Percentiles rank a stretch among this genome's conserved stretches.
Evolutionary conservation across 768 basidiomycete genomes (phyloP).

Genomic region (Tulasnella sp.): DNA sequence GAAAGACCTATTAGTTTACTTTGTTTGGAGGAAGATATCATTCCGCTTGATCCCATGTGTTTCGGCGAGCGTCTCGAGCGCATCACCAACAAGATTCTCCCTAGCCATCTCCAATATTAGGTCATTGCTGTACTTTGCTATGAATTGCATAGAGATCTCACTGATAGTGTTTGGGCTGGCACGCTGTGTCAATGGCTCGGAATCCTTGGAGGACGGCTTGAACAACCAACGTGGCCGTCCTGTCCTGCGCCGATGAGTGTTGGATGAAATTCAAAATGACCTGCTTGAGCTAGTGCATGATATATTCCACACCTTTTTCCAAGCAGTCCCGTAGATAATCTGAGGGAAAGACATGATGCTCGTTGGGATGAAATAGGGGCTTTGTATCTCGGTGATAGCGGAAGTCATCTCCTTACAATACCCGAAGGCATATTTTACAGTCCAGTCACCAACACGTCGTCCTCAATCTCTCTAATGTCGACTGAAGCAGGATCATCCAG

Average conservation of each 20-base stretch:
- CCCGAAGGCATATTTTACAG: conserved; percentile 13
- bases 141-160: conserved; percentile 23
- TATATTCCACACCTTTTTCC: conserved; percentile 20
- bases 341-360: conserved; percentile 15
- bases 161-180: conserved; percentile 67
- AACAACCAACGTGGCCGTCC: conserved; percentile 54
- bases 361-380: neutral
- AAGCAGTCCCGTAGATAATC: conserved; percentile 36
- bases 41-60: conserved; percentile 54
- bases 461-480: neutral
- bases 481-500: conserved; percentile 20
- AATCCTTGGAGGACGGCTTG: conserved; percentile 68
- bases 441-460: conserved; percentile 10
- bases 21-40: conserved; percentile 69
- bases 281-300: too few relatives aligned
- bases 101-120: conserved; percentile 28
- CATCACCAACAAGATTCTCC: conserved; percentile 72
- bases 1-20: conserved; percentile 32
- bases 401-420: neutral
- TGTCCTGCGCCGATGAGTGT: conserved; percentile 29
- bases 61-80: conserved; percentile 43
- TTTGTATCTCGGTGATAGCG: neutral
- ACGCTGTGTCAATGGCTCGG: conserved; percentile 61
- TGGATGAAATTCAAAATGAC: too few relatives aligned
- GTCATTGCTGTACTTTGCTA: too few relatives aligned